Conservation (phyloP, 2,329 filamentous ascomycete genomes). For the Aspergillus transmontanensis region DNA sequence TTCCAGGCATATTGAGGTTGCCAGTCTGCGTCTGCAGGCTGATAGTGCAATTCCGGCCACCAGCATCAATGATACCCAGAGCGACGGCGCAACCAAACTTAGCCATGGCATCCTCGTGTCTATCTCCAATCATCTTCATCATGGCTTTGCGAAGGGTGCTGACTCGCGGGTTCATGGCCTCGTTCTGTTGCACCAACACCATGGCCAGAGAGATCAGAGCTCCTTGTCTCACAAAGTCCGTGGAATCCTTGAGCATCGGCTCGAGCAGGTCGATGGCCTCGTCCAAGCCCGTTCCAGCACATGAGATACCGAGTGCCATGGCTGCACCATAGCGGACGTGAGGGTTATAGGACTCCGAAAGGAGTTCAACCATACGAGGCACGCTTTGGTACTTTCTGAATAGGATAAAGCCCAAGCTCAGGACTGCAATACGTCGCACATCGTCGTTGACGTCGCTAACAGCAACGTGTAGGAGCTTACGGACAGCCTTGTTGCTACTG, state of each 20-base stretch:
- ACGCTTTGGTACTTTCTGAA: constrained; percentile 98
- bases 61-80: constrained; percentile 95
- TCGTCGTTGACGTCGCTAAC: constrained; percentile 99
- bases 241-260: constrained; percentile 99
- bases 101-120: constrained; percentile 98
- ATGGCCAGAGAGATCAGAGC: constrained; percentile 92
- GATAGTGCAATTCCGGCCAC: constrained; percentile 97
- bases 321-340: constrained; percentile 97
- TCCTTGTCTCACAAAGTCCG: constrained; percentile 96
- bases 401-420: constrained; percentile 96
- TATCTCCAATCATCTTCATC: constrained; percentile 89
- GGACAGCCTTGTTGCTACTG: constrained; percentile 97
- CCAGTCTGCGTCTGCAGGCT: constrained; percentile 96
- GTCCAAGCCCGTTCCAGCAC: constrained; percentile 90
- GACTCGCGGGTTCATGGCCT: constrained; percentile 97
- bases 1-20: constrained; percentile 97
- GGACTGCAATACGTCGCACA: constrained; percentile 91
- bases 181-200: constrained; percentile 99
- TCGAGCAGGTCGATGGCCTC: constrained; percentile 96
- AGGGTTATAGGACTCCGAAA: constrained; percentile 98
- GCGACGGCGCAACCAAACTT: constrained; percentile 96
- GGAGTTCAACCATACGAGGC: constrained; percentile 96
- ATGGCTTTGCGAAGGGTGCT: constrained; percentile 87
- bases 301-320: constrained; percentile 97
- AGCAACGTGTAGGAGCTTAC: constrained; percentile 90